A percentile compares a stretch with the other conserved stretches of the same genome.
phyloP scores from a whole-genome alignment of 2,329 filamentous ascomycete genomes.

The Ophiostoma sp. region DNA sequence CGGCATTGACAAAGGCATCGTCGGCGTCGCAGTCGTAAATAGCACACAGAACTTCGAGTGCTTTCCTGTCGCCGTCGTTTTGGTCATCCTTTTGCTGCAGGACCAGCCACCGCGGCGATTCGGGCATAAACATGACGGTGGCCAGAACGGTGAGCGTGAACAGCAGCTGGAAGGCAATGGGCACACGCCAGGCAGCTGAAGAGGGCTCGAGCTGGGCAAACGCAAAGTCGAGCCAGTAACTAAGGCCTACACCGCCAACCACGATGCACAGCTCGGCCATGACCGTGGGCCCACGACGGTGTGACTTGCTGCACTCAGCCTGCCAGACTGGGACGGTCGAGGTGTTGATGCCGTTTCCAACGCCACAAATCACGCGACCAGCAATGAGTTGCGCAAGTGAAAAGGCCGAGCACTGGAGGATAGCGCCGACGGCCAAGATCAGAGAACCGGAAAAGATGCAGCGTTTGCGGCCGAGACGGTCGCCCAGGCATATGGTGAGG shows the following conservation, averaged over 20 bases:
- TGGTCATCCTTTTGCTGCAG: constrained; percentile 34
- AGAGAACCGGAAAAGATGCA: constrained; percentile 44
- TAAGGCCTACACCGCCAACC: constrained; percentile 56
- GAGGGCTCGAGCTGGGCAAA: constrained; percentile 51
- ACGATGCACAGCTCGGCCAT: constrained; percentile 63
- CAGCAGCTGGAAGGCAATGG: constrained; percentile 57
- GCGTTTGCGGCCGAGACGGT: constrained; percentile 44
- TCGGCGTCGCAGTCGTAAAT: constrained; percentile 45
- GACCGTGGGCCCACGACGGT: constrained; percentile 60
- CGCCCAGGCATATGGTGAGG: constrained; percentile 39
- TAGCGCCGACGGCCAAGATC: constrained; percentile 47
- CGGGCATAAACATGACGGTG: constrained; percentile 54
- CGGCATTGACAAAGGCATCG: constrained; percentile 54
- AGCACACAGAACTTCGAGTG: constrained; percentile 45
- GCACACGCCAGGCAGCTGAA: constrained; percentile 60
- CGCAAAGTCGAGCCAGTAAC: constrained; percentile 62
- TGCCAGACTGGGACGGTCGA: constrained; percentile 60
- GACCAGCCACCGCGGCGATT: constrained; percentile 51
- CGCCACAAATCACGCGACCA: constrained; percentile 47
- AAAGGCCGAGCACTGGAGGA: constrained; percentile 44
- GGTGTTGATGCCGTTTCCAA: constrained; percentile 46
- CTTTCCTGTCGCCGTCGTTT: constrained; percentile 44
- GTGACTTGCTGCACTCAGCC: constrained; percentile 57
- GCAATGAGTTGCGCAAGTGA: constrained; percentile 46
- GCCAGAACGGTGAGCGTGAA: constrained; percentile 60